phyloP scores from a whole-genome alignment of 75 land plant species.

The Pseudotsuga menziesii region DNA sequence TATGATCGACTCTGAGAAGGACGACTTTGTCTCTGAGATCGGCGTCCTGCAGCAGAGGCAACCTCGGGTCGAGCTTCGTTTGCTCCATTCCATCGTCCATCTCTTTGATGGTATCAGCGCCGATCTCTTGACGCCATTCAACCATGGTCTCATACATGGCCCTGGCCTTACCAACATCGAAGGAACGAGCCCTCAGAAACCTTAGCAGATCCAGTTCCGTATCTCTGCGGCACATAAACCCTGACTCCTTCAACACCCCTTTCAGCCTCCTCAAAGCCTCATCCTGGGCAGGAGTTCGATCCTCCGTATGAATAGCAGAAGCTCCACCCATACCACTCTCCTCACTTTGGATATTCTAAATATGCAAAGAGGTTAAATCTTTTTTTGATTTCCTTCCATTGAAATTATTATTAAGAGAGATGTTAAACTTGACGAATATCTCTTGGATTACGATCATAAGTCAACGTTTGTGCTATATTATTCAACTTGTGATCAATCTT shows the following conservation, averaged over 20 bases:
- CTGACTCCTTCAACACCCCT: constrained; percentile 13
- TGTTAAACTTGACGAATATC: too few species aligned
- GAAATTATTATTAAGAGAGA: too few species aligned
- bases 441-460: too few species aligned
- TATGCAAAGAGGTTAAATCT: too few species aligned
- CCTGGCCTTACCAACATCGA: constrained; percentile 38
- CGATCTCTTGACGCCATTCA: constrained; percentile 39
- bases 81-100: constrained; percentile 28
- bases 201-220: constrained; percentile 27
- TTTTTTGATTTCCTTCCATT: too few species aligned
- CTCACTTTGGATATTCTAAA: too few species aligned
- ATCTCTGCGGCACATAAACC: constrained; percentile 20
- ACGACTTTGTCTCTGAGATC: constrained; percentile 50
- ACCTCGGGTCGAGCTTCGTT: constrained; percentile 26
- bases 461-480: too few species aligned
- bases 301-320: background rate
- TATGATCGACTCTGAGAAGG: constrained; percentile 52
- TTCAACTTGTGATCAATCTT: too few species aligned
- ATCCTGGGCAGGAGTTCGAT: constrained; percentile 18
- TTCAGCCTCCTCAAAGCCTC: constrained; percentile 22
- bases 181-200: constrained; percentile 38
- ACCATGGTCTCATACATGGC: constrained; percentile 46
- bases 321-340: constrained; percentile 2
- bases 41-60: constrained; percentile 47
- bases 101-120: constrained; percentile 38